Percentiles rank a stretch among this genome's conserved stretches.
Conservation (phyloP, 1,284 basidiomycete species). For the Macrocystidia cucumis region DNA sequence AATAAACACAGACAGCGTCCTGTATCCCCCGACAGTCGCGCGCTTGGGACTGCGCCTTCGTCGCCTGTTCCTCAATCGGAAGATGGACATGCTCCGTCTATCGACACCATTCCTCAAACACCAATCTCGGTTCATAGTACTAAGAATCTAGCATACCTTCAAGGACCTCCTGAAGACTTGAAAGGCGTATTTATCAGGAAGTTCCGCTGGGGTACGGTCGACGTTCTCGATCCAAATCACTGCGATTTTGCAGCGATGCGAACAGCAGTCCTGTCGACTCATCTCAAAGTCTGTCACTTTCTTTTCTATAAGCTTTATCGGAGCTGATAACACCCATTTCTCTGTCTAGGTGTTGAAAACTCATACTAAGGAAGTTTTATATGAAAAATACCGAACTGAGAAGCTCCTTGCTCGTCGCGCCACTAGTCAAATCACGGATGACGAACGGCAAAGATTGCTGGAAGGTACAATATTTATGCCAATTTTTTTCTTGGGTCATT, state of each 20-base stretch:
- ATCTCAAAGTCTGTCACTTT: constrained; percentile 56
- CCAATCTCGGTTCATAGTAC: constrained; percentile 26
- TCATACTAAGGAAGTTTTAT: constrained; percentile 74
- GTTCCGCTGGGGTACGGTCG: constrained; percentile 78
- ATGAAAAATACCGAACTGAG: constrained; percentile 79
- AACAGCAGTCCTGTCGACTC: constrained; percentile 70
- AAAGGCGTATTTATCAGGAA: constrained; percentile 66
- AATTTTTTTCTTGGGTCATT: not conserved
- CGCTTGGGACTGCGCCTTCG: constrained; percentile 17
- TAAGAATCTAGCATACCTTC: constrained; percentile 34
- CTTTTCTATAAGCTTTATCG: constrained; percentile 9
- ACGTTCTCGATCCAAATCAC: constrained; percentile 74
- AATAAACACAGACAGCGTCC: constrained; percentile 28
- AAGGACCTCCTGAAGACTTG: constrained; percentile 53
- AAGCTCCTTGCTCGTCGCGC: constrained; percentile 77
- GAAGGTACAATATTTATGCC: constrained; percentile 41
- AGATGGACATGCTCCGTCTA: constrained; percentile 29
- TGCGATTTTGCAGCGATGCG: constrained; percentile 79
- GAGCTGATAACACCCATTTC: constrained; percentile 9
- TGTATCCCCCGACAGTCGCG: constrained; percentile 18
- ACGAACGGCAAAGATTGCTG: constrained; percentile 59
- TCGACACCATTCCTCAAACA: constrained; percentile 23
- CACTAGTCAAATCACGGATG: constrained; percentile 67
- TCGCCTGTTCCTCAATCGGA: constrained; percentile 31
- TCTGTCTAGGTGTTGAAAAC: constrained; percentile 59